phyloP scores from a whole-genome alignment of 1,284 basidiomycete species.

The Marasmius sp. region DNA sequence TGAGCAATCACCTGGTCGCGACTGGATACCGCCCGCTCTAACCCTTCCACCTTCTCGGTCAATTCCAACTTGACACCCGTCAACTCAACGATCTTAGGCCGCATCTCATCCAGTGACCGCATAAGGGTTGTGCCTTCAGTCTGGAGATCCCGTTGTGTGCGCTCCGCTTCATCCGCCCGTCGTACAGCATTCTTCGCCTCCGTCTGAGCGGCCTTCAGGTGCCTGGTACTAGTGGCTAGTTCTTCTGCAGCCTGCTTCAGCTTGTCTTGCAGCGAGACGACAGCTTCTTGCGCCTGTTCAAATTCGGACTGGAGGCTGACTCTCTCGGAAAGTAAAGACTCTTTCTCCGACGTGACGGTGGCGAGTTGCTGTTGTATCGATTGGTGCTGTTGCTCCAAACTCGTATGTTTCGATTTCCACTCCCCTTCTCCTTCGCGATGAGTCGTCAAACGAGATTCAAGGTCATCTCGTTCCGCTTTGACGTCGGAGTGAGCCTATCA shows the following conservation, averaged over 20 bases:
- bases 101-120: constrained; percentile 79
- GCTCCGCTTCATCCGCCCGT: constrained; percentile 74
- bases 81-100: constrained; percentile 79
- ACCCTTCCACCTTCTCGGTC: constrained; percentile 56
- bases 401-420: constrained; percentile 45
- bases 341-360: constrained; percentile 43
- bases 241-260: constrained; percentile 55
- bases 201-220: constrained; percentile 57
- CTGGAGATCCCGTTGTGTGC: constrained; percentile 67
- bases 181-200: constrained; percentile 61
- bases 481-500: constrained; percentile 53
- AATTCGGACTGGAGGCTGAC: constrained; percentile 46
- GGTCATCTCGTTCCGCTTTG: constrained; percentile 58
- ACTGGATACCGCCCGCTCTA: constrained; percentile 53
- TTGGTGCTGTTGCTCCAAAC: constrained; percentile 42
- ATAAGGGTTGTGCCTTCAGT: constrained; percentile 70
- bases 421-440: constrained; percentile 42
- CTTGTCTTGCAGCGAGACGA: constrained; percentile 56
- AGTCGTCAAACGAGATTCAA: constrained; percentile 45
- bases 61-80: constrained; percentile 69
- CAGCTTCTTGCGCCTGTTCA: constrained; percentile 41
- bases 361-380: constrained; percentile 42
- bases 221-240: constrained; percentile 50
- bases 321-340: constrained; percentile 47
- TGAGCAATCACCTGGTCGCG: constrained; percentile 60